Evolutionary conservation across 306 rosid genomes (phyloP).

Genomic region (Pachyrhizus erosus): DNA sequence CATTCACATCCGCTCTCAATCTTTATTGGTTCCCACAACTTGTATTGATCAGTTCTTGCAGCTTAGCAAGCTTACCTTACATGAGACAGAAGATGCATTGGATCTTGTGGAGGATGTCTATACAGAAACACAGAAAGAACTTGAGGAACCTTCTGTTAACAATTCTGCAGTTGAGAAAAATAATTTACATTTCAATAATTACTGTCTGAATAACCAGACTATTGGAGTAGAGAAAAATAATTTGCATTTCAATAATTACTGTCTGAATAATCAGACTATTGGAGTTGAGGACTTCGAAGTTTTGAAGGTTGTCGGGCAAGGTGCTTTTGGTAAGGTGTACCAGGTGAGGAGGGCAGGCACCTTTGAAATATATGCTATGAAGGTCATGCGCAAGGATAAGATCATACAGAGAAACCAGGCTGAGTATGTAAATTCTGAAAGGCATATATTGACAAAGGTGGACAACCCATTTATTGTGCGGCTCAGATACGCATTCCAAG

Average conservation of each 20-base stretch:
- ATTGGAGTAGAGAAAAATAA: constrained; percentile 53
- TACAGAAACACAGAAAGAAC: constrained; percentile 35
- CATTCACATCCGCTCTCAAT: constrained; percentile 61
- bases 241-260: constrained; percentile 23
- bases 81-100: constrained; percentile 56
- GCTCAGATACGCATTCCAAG: constrained; percentile 86
- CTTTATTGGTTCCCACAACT: constrained; percentile 60
- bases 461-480: constrained; percentile 78
- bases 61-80: constrained; percentile 61
- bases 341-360: constrained; percentile 81
- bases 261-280: constrained; percentile 43
- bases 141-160: constrained; percentile 44
- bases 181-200: constrained; percentile 26
- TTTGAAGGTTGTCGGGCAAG: constrained; percentile 85
- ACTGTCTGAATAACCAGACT: constrained; percentile 34
- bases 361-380: constrained; percentile 87
- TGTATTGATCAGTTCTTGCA: constrained; percentile 54
- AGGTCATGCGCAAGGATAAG: constrained; percentile 88
- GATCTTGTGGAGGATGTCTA: constrained; percentile 49
- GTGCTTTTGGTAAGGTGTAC: constrained; percentile 85
- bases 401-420: constrained; percentile 77
- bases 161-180: constrained; percentile 30
- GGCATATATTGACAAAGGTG: constrained; percentile 73
- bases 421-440: constrained; percentile 82
- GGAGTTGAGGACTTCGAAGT: constrained; percentile 82